Conservation (phyloP, 225 moss, liverwort and hornwort genomes). For the Physcomitrium patens region DNA sequence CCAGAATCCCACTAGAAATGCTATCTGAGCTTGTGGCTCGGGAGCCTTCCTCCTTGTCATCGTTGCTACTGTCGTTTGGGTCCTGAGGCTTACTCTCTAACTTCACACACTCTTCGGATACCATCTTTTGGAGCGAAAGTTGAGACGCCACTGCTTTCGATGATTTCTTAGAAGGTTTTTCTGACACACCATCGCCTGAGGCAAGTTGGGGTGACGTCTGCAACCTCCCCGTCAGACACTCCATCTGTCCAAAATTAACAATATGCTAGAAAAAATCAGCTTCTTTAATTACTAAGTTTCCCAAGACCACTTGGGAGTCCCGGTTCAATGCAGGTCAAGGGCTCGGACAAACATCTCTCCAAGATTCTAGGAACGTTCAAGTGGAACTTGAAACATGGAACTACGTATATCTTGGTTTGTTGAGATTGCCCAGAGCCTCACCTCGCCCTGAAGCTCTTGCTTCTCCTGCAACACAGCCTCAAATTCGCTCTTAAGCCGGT, state of each 20-base stretch:
- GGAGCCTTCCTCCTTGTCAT: constrained; percentile 39
- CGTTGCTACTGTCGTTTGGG: neutral
- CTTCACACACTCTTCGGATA: constrained; percentile 28
- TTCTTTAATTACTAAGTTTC: no score
- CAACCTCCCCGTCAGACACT: constrained; percentile 26
- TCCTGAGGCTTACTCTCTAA: constrained; percentile 24
- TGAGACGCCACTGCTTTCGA: constrained; percentile 4
- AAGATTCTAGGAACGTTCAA: neutral
- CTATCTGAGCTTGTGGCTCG: constrained; percentile 75
- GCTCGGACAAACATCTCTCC: neutral
- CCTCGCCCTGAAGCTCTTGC: constrained; percentile 71
- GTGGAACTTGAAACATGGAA: neutral
- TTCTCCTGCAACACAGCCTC: constrained; percentile 59
- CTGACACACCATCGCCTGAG: neutral
- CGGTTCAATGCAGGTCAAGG: no score
- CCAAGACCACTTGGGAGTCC: no score
- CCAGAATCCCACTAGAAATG: constrained; percentile 75
- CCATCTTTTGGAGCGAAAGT: constrained; percentile 2
- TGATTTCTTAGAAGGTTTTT: neutral
- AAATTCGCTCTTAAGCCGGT: constrained; percentile 64
- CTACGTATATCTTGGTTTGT: neutral
- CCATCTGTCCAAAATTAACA: constrained; percentile 26
- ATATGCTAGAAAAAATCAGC: neutral
- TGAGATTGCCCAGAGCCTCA: constrained; percentile 24
- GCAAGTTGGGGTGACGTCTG: constrained; percentile 14